Evolutionary conservation across 1,284 basidiomycete species (phyloP).

Genomic region (Blastosporella zonata): DNA sequence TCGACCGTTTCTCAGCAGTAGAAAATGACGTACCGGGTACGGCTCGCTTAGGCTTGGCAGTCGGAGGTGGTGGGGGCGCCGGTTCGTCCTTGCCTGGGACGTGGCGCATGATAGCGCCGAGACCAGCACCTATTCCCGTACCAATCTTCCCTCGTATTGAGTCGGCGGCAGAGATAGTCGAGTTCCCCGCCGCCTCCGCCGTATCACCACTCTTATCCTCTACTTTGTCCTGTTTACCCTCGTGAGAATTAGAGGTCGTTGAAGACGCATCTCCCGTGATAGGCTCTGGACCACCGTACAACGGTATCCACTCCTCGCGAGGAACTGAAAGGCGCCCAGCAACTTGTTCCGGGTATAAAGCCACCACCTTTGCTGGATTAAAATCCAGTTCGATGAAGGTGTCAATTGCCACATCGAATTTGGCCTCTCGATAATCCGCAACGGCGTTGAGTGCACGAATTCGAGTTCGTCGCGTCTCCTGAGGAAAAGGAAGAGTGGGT

Average conservation of each 20-base stretch:
- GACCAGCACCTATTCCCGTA: constrained; percentile 49
- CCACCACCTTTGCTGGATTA: constrained; percentile 92
- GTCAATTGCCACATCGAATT: constrained; percentile 80
- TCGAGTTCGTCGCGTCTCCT: constrained; percentile 54
- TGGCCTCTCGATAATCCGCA: constrained; percentile 65
- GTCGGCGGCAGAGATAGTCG: constrained; percentile 38
- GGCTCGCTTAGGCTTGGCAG: constrained; percentile 29
- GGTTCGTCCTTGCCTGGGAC: constrained; percentile 47
- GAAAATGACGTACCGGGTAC: constrained; percentile 26
- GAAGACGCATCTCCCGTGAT: constrained; percentile 15
- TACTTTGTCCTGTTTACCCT: neutral
- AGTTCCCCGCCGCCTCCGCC: constrained; percentile 31
- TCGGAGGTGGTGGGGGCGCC: constrained; percentile 50
- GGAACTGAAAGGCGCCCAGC: constrained; percentile 77
- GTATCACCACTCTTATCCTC: constrained; percentile 13
- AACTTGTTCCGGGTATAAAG: constrained; percentile 81
- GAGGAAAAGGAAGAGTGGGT: constrained; percentile 6
- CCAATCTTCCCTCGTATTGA: constrained; percentile 51
- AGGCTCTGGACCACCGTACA: constrained; percentile 77
- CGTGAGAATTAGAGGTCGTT: constrained; percentile 14
- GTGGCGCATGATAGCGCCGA: constrained; percentile 49
- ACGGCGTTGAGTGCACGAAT: constrained; percentile 76
- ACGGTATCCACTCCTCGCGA: constrained; percentile 72
- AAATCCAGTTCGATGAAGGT: constrained; percentile 86
- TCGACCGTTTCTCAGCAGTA: neutral